These are phyloP conservation scores for Scutellaria baicalensis DNA, from an alignment of 257 asterid species.

Conservation along the genomic window DNA sequence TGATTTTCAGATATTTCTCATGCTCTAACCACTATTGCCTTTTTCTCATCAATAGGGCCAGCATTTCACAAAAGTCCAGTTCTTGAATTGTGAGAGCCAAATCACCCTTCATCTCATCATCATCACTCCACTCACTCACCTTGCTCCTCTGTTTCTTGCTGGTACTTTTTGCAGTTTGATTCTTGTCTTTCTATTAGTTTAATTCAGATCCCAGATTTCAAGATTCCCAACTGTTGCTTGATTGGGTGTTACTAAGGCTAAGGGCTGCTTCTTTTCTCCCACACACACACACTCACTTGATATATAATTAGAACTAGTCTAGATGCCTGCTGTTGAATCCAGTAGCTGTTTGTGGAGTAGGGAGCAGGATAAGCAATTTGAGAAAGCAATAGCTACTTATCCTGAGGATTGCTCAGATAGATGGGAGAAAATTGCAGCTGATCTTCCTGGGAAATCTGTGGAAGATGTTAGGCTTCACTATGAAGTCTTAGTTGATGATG, in stretches of 20 bases:
- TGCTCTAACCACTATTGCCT: slow-evolving; percentile 34
- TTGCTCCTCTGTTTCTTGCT: slow-evolving; percentile 20
- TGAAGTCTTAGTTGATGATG: slow-evolving; percentile 70
- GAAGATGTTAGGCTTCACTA: slow-evolving; percentile 73
- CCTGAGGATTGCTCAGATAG: slow-evolving; percentile 61
- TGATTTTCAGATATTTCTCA: slow-evolving; percentile 63
- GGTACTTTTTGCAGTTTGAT: slow-evolving; percentile 18
- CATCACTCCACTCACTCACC: not conserved
- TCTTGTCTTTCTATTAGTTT: not conserved
- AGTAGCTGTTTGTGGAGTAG: slow-evolving; percentile 66
- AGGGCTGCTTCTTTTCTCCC: not conserved
- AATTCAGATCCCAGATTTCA: slow-evolving; percentile 24
- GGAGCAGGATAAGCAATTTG: slow-evolving; percentile 77
- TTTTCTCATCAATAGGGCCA: slow-evolving; percentile 40
- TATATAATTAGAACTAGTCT: slow-evolving; percentile 21
- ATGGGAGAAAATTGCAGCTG: slow-evolving; percentile 85
- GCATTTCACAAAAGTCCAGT: slow-evolving; percentile 34
- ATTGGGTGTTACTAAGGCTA: not conserved
- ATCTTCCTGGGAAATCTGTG: slow-evolving; percentile 68
- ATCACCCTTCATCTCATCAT: not conserved
- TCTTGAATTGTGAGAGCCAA: slow-evolving; percentile 26
- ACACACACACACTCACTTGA: not conserved
- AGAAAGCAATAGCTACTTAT: slow-evolving; percentile 69
- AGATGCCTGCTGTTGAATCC: slow-evolving; percentile 66
- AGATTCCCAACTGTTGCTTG: slow-evolving; percentile 12